phyloP scores from a whole-genome alignment of 2,329 filamentous ascomycete genomes.

The Corinectria fuckeliana region DNA sequence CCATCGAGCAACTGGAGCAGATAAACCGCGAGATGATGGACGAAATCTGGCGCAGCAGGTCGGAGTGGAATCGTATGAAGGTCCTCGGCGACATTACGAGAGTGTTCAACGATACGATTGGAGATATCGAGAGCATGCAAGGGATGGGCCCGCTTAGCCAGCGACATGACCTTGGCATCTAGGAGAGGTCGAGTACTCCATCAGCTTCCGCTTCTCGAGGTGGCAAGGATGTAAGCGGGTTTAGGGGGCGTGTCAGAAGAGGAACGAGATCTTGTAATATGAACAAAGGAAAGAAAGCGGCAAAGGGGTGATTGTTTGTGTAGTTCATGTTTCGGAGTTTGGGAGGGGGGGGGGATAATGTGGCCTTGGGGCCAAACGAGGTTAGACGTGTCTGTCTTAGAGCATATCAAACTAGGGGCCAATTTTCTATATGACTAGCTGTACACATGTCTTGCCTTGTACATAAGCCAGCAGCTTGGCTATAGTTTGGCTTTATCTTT shows the following conservation, averaged over 20 bases:
- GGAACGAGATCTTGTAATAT: slow-evolving; percentile 8
- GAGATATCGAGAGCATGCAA: slow-evolving; percentile 68
- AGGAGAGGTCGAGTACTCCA: background rate
- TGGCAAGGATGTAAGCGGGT: background rate
- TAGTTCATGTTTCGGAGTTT: slow-evolving; percentile 31
- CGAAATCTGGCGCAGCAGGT: slow-evolving; percentile 78
- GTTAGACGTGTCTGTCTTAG: slow-evolving; percentile 34
- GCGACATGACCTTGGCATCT: slow-evolving; percentile 28
- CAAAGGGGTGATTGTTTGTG: slow-evolving; percentile 24
- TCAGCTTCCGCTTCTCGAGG: background rate
- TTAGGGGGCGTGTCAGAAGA: background rate
- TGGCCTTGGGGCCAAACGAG: slow-evolving; percentile 22
- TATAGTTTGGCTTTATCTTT: slow-evolving; percentile 49
- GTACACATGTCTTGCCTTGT: slow-evolving; percentile 24
- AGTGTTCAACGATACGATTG: slow-evolving; percentile 78
- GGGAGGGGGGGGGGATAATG: slow-evolving; percentile 22
- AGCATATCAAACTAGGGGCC: slow-evolving; percentile 28
- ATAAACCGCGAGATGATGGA: slow-evolving; percentile 92
- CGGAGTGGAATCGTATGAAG: slow-evolving; percentile 82
- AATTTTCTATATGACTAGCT: slow-evolving; percentile 21
- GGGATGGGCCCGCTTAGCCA: slow-evolving; percentile 54
- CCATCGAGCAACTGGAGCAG: slow-evolving; percentile 94
- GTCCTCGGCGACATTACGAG: slow-evolving; percentile 69
- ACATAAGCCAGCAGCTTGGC: slow-evolving; percentile 6
- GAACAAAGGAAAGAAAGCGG: slow-evolving; percentile 10